Evolutionary conservation across 2,329 filamentous ascomycete species (phyloP).

Genomic region (Kalmusia sp.): DNA sequence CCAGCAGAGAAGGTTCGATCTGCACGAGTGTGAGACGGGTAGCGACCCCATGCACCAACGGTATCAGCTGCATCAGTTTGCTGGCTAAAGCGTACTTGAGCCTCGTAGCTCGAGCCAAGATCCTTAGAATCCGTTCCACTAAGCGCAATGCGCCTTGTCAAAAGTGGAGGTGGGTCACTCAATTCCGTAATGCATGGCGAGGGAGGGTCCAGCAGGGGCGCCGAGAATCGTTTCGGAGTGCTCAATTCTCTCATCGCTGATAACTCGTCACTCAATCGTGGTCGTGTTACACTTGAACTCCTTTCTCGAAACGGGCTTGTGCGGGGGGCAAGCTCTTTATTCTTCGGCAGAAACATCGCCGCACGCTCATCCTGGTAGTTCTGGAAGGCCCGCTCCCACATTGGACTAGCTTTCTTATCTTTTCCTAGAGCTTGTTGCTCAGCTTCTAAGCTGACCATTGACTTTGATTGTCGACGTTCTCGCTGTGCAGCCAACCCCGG

Average conservation of each 20-base stretch:
- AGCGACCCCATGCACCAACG: conserved; percentile 54
- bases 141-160: conserved; percentile 30
- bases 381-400: conserved; percentile 48
- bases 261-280: neutral
- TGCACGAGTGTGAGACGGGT: conserved; percentile 54
- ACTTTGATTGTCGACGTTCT: conserved; percentile 38
- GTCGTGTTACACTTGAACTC: conserved; percentile 28
- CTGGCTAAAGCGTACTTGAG: conserved; percentile 29
- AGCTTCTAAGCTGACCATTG: conserved; percentile 35
- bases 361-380: conserved; percentile 44
- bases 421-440: conserved; percentile 34
- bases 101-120: conserved; percentile 13
- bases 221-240: conserved; percentile 18
- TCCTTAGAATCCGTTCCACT: conserved; percentile 13
- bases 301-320: conserved; percentile 41
- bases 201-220: conserved; percentile 9
- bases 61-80: conserved; percentile 33
- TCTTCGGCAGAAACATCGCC: conserved; percentile 40
- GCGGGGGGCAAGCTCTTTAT: conserved; percentile 35
- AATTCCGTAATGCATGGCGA: neutral
- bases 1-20: conserved; percentile 50
- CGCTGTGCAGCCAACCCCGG: conserved; percentile 17
- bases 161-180: neutral
- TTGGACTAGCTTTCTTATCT: conserved; percentile 28
- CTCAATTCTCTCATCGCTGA: neutral